A percentile compares a stretch with the other conserved stretches of the same genome.
These are phyloP conservation scores for Plenodomus tracheiphilus DNA, from an alignment of 2,329 filamentous ascomycete species.

Conservation along the genomic window DNA sequence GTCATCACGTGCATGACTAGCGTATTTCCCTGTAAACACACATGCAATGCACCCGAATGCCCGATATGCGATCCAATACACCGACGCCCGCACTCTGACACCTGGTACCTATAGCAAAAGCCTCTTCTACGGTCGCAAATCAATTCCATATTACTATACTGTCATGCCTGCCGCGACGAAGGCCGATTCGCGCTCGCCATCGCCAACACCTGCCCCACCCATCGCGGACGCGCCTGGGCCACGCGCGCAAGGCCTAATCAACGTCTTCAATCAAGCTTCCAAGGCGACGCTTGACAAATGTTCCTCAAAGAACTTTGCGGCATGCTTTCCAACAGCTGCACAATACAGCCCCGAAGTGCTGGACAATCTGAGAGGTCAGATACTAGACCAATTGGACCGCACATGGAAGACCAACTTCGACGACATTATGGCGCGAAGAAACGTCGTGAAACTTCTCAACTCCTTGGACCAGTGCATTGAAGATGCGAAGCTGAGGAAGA, in stretches of 20 bases:
- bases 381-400: slow-evolving; percentile 62
- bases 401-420: slow-evolving; percentile 63
- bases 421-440: slow-evolving; percentile 59
- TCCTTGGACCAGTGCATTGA: slow-evolving; percentile 63
- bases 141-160: slow-evolving; percentile 9
- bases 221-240: slow-evolving; percentile 60
- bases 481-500: slow-evolving; percentile 60
- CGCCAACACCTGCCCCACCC: slow-evolving; percentile 58
- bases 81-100: neutral
- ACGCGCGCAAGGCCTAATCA: slow-evolving; percentile 62
- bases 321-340: slow-evolving; percentile 66
- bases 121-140: neutral
- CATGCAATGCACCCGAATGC: neutral
- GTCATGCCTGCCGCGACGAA: slow-evolving; percentile 38
- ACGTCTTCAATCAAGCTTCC: slow-evolving; percentile 63
- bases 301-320: slow-evolving; percentile 63
- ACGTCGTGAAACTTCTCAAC: slow-evolving; percentile 62
- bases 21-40: slow-evolving; percentile 18
- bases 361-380: slow-evolving; percentile 60
- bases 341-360: slow-evolving; percentile 60
- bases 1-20: slow-evolving; percentile 13
- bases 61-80: neutral
- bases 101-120: no score
- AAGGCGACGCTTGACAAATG: slow-evolving; percentile 64
- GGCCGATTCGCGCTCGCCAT: slow-evolving; percentile 48